phyloP scores from a whole-genome alignment of 176 grass and related monocot species.

The Ensete ventricosum region DNA sequence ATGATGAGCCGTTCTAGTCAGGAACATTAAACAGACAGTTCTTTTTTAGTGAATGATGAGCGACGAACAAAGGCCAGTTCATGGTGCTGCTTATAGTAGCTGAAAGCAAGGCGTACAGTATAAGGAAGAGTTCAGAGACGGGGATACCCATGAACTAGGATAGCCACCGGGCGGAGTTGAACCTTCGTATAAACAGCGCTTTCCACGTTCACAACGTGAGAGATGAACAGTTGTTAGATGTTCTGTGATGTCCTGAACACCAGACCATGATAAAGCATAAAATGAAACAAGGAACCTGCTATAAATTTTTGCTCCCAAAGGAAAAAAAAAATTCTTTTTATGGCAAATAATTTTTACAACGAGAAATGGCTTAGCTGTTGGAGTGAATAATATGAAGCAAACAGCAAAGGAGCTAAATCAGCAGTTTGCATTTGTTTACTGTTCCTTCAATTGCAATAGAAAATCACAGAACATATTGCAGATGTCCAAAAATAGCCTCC shows the following conservation, averaged over 20 bases:
- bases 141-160: conserved; percentile 83
- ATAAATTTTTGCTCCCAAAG: no score
- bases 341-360: background rate
- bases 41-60: background rate
- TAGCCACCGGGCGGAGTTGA: conserved; percentile 70
- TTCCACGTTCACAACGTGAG: conserved; percentile 72
- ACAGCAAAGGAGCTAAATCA: background rate
- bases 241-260: conserved; percentile 83
- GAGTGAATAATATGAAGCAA: background rate
- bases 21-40: background rate
- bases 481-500: background rate
- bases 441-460: background rate
- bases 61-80: background rate
- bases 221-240: conserved; percentile 81
- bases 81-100: background rate
- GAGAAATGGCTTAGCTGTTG: background rate
- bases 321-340: no score
- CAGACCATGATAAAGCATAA: conserved; percentile 6
- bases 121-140: conserved; percentile 17
- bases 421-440: background rate
- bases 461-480: background rate
- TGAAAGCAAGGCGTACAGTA: background rate
- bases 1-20: conserved; percentile 59
- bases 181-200: conserved; percentile 90
- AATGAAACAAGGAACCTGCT: no score